phyloP scores from a whole-genome alignment of 2,329 filamentous ascomycete genomes.

The Mycosphaerelloides madeirae region DNA sequence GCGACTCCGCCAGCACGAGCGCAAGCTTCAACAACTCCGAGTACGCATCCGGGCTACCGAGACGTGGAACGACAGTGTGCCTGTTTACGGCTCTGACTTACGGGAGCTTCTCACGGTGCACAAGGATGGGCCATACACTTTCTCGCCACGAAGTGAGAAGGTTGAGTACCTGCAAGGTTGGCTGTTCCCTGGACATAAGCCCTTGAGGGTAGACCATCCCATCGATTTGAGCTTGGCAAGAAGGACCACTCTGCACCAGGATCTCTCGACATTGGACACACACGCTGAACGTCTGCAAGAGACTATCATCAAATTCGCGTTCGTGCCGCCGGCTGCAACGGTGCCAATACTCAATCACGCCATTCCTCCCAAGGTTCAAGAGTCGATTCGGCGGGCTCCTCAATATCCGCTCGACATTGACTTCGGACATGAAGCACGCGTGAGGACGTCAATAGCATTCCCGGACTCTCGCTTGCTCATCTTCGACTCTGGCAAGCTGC shows the following conservation, averaged over 20 bases:
- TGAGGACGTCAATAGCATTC: conserved; percentile 91
- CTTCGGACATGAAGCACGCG: conserved; percentile 88
- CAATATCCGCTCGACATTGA: conserved; percentile 54
- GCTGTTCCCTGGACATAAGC: conserved; percentile 5
- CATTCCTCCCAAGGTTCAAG: conserved; percentile 23
- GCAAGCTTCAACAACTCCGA: conserved; percentile 25
- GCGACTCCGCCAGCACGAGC: conserved; percentile 20
- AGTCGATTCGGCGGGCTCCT: conserved; percentile 20
- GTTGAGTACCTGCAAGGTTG: background rate
- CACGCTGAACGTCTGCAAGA: conserved; percentile 69
- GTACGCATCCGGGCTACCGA: conserved; percentile 26
- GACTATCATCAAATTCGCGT: conserved; percentile 81
- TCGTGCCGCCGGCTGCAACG: conserved; percentile 83
- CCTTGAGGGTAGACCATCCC: conserved; percentile 23
- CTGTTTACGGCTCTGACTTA: conserved; percentile 30
- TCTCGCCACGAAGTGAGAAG: conserved; percentile 11
- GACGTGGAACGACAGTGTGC: conserved; percentile 13
- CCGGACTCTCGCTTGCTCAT: conserved; percentile 94
- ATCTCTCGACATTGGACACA: conserved; percentile 61
- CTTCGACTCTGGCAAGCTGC: conserved; percentile 95
- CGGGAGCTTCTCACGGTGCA: conserved; percentile 26
- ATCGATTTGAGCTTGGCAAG: conserved; percentile 23
- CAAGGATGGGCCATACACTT: conserved; percentile 16
- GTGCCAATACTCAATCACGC: conserved; percentile 45
- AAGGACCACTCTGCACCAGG: conserved; percentile 22